Evolutionary conservation across 805 yeast genomes (phyloP).

Genomic region (Saturnispora serradocipensis): DNA sequence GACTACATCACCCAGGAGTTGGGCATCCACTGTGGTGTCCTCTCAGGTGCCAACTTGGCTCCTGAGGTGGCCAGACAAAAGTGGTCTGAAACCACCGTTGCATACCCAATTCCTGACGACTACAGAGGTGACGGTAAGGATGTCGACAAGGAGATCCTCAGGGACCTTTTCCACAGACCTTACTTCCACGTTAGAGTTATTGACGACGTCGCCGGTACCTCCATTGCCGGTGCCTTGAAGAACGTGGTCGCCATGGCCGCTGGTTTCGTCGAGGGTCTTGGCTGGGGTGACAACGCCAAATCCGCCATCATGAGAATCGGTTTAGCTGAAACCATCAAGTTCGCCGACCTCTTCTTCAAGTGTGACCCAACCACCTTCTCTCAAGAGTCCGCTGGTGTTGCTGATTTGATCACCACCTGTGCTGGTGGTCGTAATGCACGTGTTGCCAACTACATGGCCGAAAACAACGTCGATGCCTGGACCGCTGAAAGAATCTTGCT

Average conservation of each 20-base stretch:
- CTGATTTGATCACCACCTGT: constrained; percentile 95
- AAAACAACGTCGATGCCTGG: constrained; percentile 63
- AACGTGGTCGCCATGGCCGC: constrained; percentile 94
- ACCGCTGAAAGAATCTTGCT: constrained; percentile 79
- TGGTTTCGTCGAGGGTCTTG: constrained; percentile 94
- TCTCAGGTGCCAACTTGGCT: constrained; percentile 95
- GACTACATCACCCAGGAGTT: constrained; percentile 70
- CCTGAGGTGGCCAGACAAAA: constrained; percentile 92
- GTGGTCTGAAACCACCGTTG: constrained; percentile 98
- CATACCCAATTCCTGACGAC: constrained; percentile 69
- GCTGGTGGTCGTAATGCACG: constrained; percentile 95
- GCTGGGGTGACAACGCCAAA: constrained; percentile 99
- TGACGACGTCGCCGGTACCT: constrained; percentile 91
- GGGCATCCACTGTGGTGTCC: constrained; percentile 89
- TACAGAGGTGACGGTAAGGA: constrained; percentile 59
- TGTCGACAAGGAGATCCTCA: constrained; percentile 62
- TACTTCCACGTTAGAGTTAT: constrained; percentile 95
- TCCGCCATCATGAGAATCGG: constrained; percentile 97
- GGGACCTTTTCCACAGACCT: constrained; percentile 88
- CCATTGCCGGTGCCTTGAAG: constrained; percentile 94
- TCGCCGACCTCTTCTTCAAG: constrained; percentile 76
- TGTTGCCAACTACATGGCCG: constrained; percentile 81
- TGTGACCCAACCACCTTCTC: constrained; percentile 75
- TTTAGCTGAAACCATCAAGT: constrained; percentile 77
- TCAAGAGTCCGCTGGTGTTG: constrained; percentile 94